phyloP scores from a whole-genome alignment of 352 stramenopile species.

The Globisporangium canariense region DNA sequence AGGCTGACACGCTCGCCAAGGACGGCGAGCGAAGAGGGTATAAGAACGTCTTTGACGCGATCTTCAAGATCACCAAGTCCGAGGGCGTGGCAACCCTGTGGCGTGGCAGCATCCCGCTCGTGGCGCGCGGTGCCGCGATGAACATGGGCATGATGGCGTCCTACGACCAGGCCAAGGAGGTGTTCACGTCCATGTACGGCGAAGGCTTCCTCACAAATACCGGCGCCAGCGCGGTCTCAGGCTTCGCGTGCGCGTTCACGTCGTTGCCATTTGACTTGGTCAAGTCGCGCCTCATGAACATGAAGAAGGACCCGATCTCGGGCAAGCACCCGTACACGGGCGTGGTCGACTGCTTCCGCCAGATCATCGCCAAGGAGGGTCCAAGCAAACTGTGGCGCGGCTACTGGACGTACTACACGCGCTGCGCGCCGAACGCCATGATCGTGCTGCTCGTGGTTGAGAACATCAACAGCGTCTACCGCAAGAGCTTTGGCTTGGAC shows the following conservation, averaged over 20 bases:
- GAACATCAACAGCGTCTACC: slow-evolving; percentile 89
- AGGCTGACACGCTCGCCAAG: slow-evolving; percentile 94
- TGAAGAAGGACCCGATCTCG: slow-evolving; percentile 90
- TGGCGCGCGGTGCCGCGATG: slow-evolving; percentile 97
- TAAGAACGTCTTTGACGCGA: slow-evolving; percentile 98
- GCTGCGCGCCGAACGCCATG: slow-evolving; percentile 99
- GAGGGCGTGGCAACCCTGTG: slow-evolving; percentile 90
- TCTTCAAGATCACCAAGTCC: slow-evolving; percentile 83
- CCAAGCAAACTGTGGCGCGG: slow-evolving; percentile 95
- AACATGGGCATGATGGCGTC: slow-evolving; percentile 99
- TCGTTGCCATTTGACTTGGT: slow-evolving; percentile 99
- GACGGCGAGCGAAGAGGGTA: slow-evolving; percentile 93
- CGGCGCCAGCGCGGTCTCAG: slow-evolving; percentile 91
- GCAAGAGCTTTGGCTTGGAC: slow-evolving; percentile 51
- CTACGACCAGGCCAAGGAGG: slow-evolving; percentile 98
- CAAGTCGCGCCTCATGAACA: slow-evolving; percentile 98
- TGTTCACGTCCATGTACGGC: slow-evolving; percentile 66
- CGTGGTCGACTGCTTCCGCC: slow-evolving; percentile 92
- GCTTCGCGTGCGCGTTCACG: slow-evolving; percentile 97
- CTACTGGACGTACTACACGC: slow-evolving; percentile 98
- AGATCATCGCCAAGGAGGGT: slow-evolving; percentile 96
- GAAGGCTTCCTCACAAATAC: slow-evolving; percentile 90
- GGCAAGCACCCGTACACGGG: slow-evolving; percentile 94
- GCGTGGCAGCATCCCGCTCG: slow-evolving; percentile 89
- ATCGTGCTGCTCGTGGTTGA: slow-evolving; percentile 99